Base-by-base conservation (phyloP, 163 green algal species). In the Chlamydomonas reinhardtii region DNA sequence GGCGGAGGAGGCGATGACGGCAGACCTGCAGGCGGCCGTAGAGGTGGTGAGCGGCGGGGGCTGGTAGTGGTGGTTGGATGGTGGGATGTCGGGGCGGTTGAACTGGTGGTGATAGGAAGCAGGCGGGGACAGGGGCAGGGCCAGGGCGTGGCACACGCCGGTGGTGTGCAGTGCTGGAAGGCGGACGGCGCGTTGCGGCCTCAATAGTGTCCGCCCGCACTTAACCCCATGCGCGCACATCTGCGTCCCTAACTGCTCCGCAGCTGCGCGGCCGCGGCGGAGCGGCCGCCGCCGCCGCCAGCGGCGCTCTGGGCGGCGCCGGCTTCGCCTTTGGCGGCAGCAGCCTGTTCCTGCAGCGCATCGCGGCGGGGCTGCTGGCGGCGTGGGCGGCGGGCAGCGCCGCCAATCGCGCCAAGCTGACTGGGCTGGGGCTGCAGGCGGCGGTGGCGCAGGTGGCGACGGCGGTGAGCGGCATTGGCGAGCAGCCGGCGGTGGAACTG, bases 401-500 rank as follows among this genome's bases (percentile, higher is more conserved):
- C 65, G 56, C 75, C 54, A 85, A 84, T 48, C 66, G 68, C 15
- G 76, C 75, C 35, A 73, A 77, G 56, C 65, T 81, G 59, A 77
- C 76, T 61, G 82, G 64, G 4, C 73, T 88, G 72, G 82, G 82
- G 37, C 73, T 81, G 82, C 72, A 68, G 82, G 69, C 24, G 14
- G 73, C 72, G 39, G 17, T 81, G 56, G 82, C 39, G 29, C 62
- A 78, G 31, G 43, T 93, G 32, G 66, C 88, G 20, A 82, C 75
- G 31, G 39, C 61, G 1, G 52, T 70, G n/a, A 84, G 79, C 85
- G 84, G 80, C 25, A 59, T 35, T 14, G 48, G 65, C 19, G 75
- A 88, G 4, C 74, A 59, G 24, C 59, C 82, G 16, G 16, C 77
- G 35, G 24, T 76, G 84, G 79, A 88, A 76, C 86, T 89, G 56